These are phyloP conservation scores for Cercophora samala DNA, from an alignment of 495 filamentous ascomycete genomes.

Conservation along the genomic window DNA sequence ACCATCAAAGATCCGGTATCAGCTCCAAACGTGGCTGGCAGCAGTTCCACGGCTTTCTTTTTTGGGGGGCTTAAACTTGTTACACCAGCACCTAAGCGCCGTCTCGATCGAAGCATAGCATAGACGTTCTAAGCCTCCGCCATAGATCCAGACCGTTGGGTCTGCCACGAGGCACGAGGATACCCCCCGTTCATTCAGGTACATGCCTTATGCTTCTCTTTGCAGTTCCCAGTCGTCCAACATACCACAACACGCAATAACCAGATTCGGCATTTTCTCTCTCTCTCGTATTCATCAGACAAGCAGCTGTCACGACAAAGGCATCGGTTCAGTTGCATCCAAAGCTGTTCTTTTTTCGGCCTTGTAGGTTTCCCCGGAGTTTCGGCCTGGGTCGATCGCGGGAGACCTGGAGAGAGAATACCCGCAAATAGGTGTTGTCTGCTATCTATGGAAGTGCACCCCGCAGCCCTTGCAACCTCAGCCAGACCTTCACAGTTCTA, in stretches of 20 bases:
- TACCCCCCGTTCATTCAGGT: not conserved
- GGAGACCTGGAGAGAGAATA: not conserved
- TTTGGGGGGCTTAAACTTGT: not conserved
- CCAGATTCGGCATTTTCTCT: not conserved
- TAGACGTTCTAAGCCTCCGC: not conserved
- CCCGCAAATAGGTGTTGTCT: not conserved
- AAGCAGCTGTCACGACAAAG: not conserved
- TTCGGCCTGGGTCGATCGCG: not conserved
- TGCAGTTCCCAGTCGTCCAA: not conserved
- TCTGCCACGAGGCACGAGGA: conserved; percentile 5
- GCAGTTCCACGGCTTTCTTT: not conserved
- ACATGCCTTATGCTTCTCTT: not conserved
- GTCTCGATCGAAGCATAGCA: not conserved
- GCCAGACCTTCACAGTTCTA: not conserved
- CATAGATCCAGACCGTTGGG: not conserved
- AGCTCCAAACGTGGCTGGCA: not conserved
- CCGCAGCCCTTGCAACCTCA: not conserved
- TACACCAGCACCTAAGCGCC: conserved; percentile 6
- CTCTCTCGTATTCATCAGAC: not conserved
- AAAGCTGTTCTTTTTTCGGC: not conserved
- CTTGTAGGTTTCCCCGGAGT: not conserved
- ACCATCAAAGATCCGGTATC: not conserved
- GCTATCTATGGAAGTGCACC: not conserved
- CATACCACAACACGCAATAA: not conserved
- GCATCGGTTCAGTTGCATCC: not conserved